Conservation (phyloP, 129 eudicot species). For the Saussurea involucrata region DNA sequence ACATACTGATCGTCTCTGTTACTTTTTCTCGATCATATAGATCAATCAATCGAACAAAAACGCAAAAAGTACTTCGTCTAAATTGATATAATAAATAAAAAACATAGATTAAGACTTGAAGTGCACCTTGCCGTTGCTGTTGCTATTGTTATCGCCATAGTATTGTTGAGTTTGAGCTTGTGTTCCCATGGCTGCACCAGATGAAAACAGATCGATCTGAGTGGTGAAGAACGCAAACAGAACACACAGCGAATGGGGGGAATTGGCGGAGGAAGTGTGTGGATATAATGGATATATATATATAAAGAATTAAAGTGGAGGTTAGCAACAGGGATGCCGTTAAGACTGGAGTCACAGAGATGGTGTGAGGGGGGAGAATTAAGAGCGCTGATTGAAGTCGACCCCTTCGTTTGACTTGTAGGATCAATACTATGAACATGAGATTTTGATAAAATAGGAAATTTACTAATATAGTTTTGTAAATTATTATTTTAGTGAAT, state of each 20-base stretch:
- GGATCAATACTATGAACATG: conserved; percentile 3
- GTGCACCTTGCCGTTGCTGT: conserved; percentile 18
- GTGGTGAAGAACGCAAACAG: not conserved
- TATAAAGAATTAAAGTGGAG: conserved; percentile 20
- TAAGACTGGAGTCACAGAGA: conserved; percentile 29
- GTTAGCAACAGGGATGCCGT: conserved; percentile 21
- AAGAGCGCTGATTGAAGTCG: conserved; percentile 11
- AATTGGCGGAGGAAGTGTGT: not conserved
- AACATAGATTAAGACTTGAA: not conserved
- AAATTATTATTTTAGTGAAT: too few relatives aligned
- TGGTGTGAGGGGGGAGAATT: conserved; percentile 21
- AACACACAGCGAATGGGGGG: too few relatives aligned
- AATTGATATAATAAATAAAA: not conserved
- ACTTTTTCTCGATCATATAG: not conserved
- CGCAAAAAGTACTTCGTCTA: not conserved
- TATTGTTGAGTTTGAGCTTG: conserved; percentile 14
- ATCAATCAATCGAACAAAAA: not conserved
- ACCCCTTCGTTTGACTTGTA: conserved; percentile 20
- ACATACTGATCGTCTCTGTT: not conserved
- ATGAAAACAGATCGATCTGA: not conserved
- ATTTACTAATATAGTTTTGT: not conserved
- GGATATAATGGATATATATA: conserved; percentile 7
- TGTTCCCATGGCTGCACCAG: conserved; percentile 23
- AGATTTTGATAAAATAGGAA: not conserved
- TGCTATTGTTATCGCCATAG: conserved; percentile 12